Base-by-base conservation (phyloP, 805 yeast genomes). In the Cyberlindnera suaveolens region DNA sequence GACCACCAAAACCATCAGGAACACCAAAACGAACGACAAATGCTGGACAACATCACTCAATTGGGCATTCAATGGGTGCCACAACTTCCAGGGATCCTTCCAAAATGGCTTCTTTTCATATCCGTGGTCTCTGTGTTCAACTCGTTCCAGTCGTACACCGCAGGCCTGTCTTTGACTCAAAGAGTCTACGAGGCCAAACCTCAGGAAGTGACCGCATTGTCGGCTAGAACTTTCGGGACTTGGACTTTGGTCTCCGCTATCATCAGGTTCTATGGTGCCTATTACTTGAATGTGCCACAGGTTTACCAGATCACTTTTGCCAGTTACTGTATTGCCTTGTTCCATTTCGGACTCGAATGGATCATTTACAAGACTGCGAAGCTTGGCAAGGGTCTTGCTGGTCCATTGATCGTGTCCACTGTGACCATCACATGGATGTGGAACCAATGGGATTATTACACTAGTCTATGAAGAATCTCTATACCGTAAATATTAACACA, bases 141-240 rank as follows among this genome's bases (percentile, higher is more conserved):
- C 64, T 87, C 97, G 0, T 68, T 76, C 18, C 99, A 93, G 66
- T 81, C 93, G 13, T 93, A 90, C 65, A 62, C 77, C 37, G 77
- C 87, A 30, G 93, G 89, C 36, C 71, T 84, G 26, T 70, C 73
- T 26, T 72, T 93, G 42, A 85, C 96, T 3, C 78, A 84, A 52
- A 73, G 80, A 50, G 97, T 93, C 7, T 93, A 93, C 61, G 82
- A 75, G 30, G 71, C 65, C 40, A 64, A 74, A 37, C 88, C 90
- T 14, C 51, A 59, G 6, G 76, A 84, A 60, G 83, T 82, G 20
- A 77, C 80, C 1, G 63, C 67, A 13, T 70, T 93, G 51, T 80
- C 93, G 53, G 96, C 96, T n/a, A 77, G 99, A 56, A 91, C 99
- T 0, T 93, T 93, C 63, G 99, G 99, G 30, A 93, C 99, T 1